A percentile compares a stretch with the other conserved stretches of the same genome.
Conservation (phyloP, 345 rosid genomes). For the Ceriops decandra region DNA sequence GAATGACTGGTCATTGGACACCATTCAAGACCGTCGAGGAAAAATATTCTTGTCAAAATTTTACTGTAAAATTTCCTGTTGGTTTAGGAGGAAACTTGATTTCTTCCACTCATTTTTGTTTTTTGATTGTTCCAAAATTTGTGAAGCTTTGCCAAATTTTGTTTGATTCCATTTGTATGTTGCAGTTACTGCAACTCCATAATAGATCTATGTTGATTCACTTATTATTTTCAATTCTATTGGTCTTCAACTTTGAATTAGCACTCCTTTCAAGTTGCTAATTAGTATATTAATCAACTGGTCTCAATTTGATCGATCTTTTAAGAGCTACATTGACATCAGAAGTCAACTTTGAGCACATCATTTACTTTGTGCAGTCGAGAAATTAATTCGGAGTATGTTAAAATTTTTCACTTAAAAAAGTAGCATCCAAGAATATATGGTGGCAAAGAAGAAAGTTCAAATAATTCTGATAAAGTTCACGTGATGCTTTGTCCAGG, state of each 20-base stretch:
- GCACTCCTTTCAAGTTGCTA: no score
- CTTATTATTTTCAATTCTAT: no score
- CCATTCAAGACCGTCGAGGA: not conserved
- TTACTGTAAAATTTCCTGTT: slow-evolving; percentile 4
- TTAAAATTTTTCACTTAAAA: no score
- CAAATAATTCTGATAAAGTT: slow-evolving; percentile 4
- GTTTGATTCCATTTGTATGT: slow-evolving; percentile 28
- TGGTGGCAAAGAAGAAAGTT: not conserved
- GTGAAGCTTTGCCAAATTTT: slow-evolving; percentile 18
- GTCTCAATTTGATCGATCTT: no score
- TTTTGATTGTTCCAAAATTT: slow-evolving; percentile 23
- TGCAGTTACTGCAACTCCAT: not conserved
- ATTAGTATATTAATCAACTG: no score
- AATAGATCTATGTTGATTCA: no score
- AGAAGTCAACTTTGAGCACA: no score
- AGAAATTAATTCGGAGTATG: no score
- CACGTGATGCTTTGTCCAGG: slow-evolving; percentile 13
- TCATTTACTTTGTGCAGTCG: no score
- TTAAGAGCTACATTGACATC: no score
- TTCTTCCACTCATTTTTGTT: slow-evolving; percentile 21
- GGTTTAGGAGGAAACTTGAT: slow-evolving; percentile 19
- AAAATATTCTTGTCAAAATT: slow-evolving; percentile 16
- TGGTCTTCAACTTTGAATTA: no score
- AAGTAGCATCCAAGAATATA: not conserved
- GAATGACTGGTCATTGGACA: slow-evolving; percentile 18